Percentiles rank a stretch among this genome's conserved stretches.
Evolutionary conservation across 768 basidiomycete species (phyloP).

Genomic region (Suillus plorans): DNA sequence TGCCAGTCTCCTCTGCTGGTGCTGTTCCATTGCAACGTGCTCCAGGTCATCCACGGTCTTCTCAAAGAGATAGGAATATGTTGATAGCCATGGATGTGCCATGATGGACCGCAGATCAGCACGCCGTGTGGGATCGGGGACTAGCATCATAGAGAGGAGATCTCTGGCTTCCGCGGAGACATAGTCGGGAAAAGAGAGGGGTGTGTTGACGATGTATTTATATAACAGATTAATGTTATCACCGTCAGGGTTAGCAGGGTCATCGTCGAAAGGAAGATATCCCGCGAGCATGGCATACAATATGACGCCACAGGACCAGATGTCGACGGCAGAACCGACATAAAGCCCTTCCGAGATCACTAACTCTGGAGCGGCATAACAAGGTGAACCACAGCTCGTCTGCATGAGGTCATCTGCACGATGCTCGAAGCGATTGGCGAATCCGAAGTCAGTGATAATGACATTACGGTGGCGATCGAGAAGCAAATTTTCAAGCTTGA

Average conservation of each 20-base stretch:
- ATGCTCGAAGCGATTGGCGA: constrained; percentile 97
- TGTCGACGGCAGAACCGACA: constrained; percentile 96
- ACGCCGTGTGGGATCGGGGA: constrained; percentile 83
- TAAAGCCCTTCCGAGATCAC: constrained; percentile 98
- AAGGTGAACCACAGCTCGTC: constrained; percentile 94
- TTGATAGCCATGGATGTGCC: constrained; percentile 82
- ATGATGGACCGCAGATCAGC: constrained; percentile 79
- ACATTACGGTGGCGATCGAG: constrained; percentile 97
- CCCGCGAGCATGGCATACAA: constrained; percentile 96
- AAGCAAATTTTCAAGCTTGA: constrained; percentile 97
- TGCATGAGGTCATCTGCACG: constrained; percentile 95
- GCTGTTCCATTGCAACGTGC: constrained; percentile 75
- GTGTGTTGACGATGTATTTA: constrained; percentile 98
- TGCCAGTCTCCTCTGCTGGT: constrained; percentile 77
- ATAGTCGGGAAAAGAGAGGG: constrained; percentile 96
- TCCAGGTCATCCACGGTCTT: constrained; percentile 79
- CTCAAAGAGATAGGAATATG: constrained; percentile 51
- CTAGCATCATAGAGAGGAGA: constrained; percentile 88
- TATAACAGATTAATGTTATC: constrained; percentile 99
- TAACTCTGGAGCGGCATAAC: constrained; percentile 97
- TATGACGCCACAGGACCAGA: constrained; percentile 96
- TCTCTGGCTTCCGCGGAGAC: constrained; percentile 82
- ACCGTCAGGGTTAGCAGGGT: constrained; percentile 97
- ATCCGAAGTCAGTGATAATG: constrained; percentile 99
- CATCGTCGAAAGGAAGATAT: constrained; percentile 99